Evolutionary conservation across 495 filamentous ascomycete species (phyloP).

Genomic region (Aspergillus taichungensis): DNA sequence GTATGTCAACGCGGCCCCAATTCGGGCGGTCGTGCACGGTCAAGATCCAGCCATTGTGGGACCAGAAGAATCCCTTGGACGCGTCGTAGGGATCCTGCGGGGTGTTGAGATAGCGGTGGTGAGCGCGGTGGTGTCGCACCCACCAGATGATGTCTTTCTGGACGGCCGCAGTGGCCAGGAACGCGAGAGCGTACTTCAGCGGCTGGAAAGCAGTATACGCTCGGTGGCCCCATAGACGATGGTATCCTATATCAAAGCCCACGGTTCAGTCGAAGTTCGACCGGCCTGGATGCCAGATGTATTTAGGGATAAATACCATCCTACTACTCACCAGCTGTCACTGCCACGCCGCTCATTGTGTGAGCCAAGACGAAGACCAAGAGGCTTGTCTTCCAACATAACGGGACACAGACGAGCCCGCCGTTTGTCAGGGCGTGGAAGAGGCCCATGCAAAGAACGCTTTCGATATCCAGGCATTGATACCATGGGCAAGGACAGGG

Average conservation of each 20-base stretch:
- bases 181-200: constrained; percentile 85
- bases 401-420: too few species aligned
- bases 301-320: too few species aligned
- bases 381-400: too few species aligned
- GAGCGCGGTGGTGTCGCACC: constrained; percentile 90
- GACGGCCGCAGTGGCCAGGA: constrained; percentile 86
- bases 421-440: too few species aligned
- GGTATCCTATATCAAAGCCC: constrained; percentile 49
- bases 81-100: constrained; percentile 98
- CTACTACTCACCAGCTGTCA: too few species aligned
- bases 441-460: too few species aligned
- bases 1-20: constrained; percentile 92
- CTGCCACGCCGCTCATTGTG: too few species aligned
- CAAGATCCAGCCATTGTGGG: constrained; percentile 89
- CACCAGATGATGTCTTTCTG: constrained; percentile 97
- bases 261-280: too few species aligned
- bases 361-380: too few species aligned
- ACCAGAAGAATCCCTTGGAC: constrained; percentile 94
- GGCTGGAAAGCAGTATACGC: constrained; percentile 86
- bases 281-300: too few species aligned
- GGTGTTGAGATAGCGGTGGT: constrained; percentile 98
- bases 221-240: constrained; percentile 89
- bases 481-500: too few species aligned
- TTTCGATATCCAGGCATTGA: too few species aligned
- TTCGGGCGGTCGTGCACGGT: constrained; percentile 91